Evolutionary conservation across 129 eudicot genomes (phyloP).

Genomic region (Tanacetum coccineum): DNA sequence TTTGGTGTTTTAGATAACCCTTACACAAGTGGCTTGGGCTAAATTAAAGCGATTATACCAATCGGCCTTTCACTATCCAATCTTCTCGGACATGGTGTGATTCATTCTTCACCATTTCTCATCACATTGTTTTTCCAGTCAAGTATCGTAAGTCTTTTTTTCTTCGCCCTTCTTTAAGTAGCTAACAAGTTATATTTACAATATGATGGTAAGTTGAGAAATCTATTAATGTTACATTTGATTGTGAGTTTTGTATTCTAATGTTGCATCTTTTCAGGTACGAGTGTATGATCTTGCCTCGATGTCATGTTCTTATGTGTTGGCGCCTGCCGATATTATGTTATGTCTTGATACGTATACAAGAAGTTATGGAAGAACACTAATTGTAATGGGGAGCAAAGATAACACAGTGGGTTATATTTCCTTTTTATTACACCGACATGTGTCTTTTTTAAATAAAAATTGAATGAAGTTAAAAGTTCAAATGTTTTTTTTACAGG

Average conservation of each 20-base stretch:
- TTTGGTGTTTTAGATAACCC: too few species aligned
- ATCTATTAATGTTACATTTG: background rate
- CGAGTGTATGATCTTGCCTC: constrained; percentile 88
- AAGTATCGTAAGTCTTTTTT: too few species aligned
- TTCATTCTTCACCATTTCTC: too few species aligned
- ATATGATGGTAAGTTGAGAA: constrained; percentile 33
- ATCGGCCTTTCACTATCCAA: too few species aligned
- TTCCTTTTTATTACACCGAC: background rate
- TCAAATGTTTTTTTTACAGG: constrained; percentile 33
- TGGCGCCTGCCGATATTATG: too few species aligned
- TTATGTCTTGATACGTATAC: constrained; percentile 79
- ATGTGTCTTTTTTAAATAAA: background rate
- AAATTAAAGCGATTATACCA: too few species aligned
- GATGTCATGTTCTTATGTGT: constrained; percentile 93
- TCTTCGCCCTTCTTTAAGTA: too few species aligned
- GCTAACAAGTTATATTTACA: too few species aligned
- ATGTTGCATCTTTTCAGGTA: constrained; percentile 42
- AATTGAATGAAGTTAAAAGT: too few species aligned
- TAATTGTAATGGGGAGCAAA: constrained; percentile 92
- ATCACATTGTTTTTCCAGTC: too few species aligned
- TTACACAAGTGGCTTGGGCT: too few species aligned
- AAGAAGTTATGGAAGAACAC: constrained; percentile 65
- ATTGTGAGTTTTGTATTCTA: constrained; percentile 3
- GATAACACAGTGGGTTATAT: constrained; percentile 49
- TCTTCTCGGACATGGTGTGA: too few species aligned